Evolutionary conservation across 2,329 filamentous ascomycete genomes (phyloP), one percentile per base, ranked within the genome.

Genomic region (Nemania sp.): DNA sequence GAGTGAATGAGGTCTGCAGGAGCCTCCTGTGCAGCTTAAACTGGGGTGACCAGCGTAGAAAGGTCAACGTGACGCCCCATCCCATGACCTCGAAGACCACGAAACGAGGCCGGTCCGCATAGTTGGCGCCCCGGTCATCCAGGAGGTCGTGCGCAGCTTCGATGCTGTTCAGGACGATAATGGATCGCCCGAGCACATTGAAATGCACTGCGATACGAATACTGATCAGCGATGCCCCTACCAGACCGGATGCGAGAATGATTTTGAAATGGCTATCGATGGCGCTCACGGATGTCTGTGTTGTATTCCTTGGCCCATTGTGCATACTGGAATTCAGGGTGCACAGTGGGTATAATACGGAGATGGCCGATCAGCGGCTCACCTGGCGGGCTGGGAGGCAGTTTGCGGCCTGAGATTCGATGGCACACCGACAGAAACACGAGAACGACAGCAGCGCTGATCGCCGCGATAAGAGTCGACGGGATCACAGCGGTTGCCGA

Each of bases 21-120:
- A 80, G 69, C 50, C 73, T 75, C 35, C 80, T 76, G 61, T 81
- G 80, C 57, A 77, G 65, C n/a, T 74, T 73, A 64, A 79, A 81
- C 32, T 67, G 67, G n/a, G 75, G 69, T 0, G 77, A 78, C 73
- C 62, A 59, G 40, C 52, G 59, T 17, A 63, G 60, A 42, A 63
- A 63, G 3, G 60, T 60, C 32, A 63, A 53, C n/a, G 60, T 63
- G 3, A 63, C 25, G 18, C 60, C 60, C 60, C 57, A 63, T 47
- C 60, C 60, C 53, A 63, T 63, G 7, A 62, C 59, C 40, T 65
- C 63, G 20, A 63, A 65, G 9, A 62, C 18, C 1, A 76, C 74
- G 62, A 82, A 81, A n/a, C 76, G 74, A 9, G 80, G 80, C 1
- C 80, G 66, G 63, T 80, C 77, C 34, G 71, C 72, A 63, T 79